Conservation (phyloP, 2,329 filamentous ascomycete genomes). For the Scleromitrula shiraiana region DNA sequence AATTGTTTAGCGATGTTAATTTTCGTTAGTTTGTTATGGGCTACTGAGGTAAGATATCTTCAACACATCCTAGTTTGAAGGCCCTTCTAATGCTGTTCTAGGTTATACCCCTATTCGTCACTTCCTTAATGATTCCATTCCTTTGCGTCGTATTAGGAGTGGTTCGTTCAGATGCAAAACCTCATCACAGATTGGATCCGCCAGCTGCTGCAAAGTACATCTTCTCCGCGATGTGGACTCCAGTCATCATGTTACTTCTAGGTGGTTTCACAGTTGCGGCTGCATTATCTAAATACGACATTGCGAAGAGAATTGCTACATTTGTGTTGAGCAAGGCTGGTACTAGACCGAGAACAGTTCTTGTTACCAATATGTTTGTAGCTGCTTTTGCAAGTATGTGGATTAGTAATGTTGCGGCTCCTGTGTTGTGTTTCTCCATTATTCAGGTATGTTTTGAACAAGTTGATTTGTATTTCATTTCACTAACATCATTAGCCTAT, state of each 20-base stretch:
- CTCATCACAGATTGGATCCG: slow-evolving; percentile 63
- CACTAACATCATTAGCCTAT: slow-evolving; percentile 55
- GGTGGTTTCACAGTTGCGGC: slow-evolving; percentile 95
- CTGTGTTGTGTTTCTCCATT: slow-evolving; percentile 94
- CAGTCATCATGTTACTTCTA: slow-evolving; percentile 94
- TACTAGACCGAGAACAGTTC: slow-evolving; percentile 77
- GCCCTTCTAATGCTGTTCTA: slow-evolving; percentile 31
- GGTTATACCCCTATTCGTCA: slow-evolving; percentile 95
- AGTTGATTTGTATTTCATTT: neutral
- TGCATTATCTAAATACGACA: slow-evolving; percentile 92
- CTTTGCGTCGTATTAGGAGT: slow-evolving; percentile 81
- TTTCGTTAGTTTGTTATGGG: slow-evolving; percentile 91
- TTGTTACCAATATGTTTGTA: slow-evolving; percentile 98
- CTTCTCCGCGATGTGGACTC: slow-evolving; percentile 97
- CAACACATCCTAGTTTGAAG: slow-evolving; percentile 15
- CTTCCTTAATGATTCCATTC: slow-evolving; percentile 88
- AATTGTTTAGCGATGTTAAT: slow-evolving; percentile 91
- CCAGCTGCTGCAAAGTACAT: slow-evolving; percentile 77
- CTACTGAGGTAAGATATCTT: slow-evolving; percentile 65
- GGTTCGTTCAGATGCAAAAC: slow-evolving; percentile 66
- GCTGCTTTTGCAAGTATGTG: slow-evolving; percentile 98
- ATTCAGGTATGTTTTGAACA: slow-evolving; percentile 60
- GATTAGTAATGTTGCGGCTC: slow-evolving; percentile 96
- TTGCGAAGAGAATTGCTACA: slow-evolving; percentile 94
- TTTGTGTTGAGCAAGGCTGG: slow-evolving; percentile 95